phyloP scores from a whole-genome alignment of 441 rosid genomes.

The Arabidopsis hybrid region DNA sequence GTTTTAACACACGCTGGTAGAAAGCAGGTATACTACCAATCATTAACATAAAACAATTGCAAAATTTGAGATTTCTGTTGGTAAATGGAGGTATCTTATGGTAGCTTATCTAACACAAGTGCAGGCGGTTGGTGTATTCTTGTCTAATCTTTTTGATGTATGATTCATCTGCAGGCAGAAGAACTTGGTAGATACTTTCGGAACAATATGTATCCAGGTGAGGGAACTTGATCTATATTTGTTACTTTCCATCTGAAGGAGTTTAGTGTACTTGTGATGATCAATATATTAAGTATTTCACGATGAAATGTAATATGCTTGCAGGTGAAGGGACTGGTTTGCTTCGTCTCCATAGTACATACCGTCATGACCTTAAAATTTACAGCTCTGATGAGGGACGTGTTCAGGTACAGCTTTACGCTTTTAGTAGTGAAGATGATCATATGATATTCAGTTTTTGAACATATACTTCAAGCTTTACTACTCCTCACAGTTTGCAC shows the following conservation, averaged over 20 bases:
- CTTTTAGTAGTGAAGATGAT: slow-evolving; percentile 18
- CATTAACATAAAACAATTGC: neutral
- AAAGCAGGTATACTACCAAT: slow-evolving; percentile 77
- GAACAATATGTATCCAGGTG: slow-evolving; percentile 99
- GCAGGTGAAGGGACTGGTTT: slow-evolving; percentile 99
- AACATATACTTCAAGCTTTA: slow-evolving; percentile 25
- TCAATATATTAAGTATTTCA: slow-evolving; percentile 4
- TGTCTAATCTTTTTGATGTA: slow-evolving; percentile 27
- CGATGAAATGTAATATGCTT: slow-evolving; percentile 33
- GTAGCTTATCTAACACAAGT: slow-evolving; percentile 16
- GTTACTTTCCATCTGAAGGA: slow-evolving; percentile 26
- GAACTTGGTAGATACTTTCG: slow-evolving; percentile 98
- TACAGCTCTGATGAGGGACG: slow-evolving; percentile 99
- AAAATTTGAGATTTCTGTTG: neutral
- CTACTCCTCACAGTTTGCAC: slow-evolving; percentile 21
- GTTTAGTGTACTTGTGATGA: slow-evolving; percentile 19
- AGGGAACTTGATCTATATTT: slow-evolving; percentile 15
- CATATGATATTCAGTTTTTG: slow-evolving; percentile 10
- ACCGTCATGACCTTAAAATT: slow-evolving; percentile 99
- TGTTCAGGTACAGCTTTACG: slow-evolving; percentile 77
- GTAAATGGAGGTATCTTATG: slow-evolving; percentile 5
- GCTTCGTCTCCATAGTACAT: slow-evolving; percentile 99
- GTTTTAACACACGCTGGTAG: slow-evolving; percentile 99
- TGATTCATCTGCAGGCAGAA: slow-evolving; percentile 80
- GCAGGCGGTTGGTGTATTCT: slow-evolving; percentile 2